Base-by-base conservation (phyloP, 148 eudicot genomes). In the Chenopodium album region DNA sequence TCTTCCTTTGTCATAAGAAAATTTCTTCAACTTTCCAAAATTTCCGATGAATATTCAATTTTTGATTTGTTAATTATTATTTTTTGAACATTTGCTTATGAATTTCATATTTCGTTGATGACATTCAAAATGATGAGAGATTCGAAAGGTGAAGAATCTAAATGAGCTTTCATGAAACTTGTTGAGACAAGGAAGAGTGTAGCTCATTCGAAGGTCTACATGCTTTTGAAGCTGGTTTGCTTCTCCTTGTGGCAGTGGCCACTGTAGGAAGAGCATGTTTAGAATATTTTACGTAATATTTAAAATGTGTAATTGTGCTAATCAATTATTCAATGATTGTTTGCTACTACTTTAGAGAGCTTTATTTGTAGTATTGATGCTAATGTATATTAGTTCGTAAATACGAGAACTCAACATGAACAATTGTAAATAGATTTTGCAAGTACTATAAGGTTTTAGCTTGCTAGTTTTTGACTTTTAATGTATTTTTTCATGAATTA, bases 251-350 rank as follows among this genome's bases (percentile, higher is more conserved):
- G 78, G 66, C 67, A 19, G 59, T 66, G 2, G 9, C 66, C 19
- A 76, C 14, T 59, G 78, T 73, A 9, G 60, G 32, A 76, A 56
- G 66, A 76, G 44, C 22, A 29, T 59, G 62, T 76, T 60, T 23
- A 2, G 26, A 20, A 76, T 76, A 68, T 34, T 13, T 17, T 19
- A 59, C 7, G 22, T 76, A 14, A 56, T 60, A 60, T 34, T 22
- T 20, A 76, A 76, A 48, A 17, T 60, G 19, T 26, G 50, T 16
- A 60, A 34, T 59, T 17, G 28, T n/a, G 60, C 62, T 47, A 17
- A 76, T 31, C 68, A 76, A 22, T 34, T 76, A 5, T 34, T 60
- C 16, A 76, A 52, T 75, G 64, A 75, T 75, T 23, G 64, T 52
- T 23, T 26, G 41, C 52, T 75, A 50, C 64, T 60, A 9, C 1